Evolutionary conservation across 2,329 filamentous ascomycete species (phyloP), one percentile per base, ranked within the genome.

Genomic region (Didymella sp.): DNA sequence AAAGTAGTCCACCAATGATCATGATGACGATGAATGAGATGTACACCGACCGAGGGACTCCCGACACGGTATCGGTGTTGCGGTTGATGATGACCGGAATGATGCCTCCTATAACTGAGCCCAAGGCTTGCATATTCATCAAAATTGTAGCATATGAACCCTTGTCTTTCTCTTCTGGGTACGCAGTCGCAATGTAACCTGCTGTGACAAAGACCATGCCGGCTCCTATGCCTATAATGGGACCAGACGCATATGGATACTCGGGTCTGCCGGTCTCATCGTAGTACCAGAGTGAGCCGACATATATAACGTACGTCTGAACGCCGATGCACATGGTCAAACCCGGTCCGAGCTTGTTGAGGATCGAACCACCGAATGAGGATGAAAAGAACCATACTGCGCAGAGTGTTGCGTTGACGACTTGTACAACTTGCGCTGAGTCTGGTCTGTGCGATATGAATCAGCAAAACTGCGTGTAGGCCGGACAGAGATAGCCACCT

Each of bases 381-480:
- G 70, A 69, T 13, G 66, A 71, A 55, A 73, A 70, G 61, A 73
- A 72, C 69, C 69, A 72, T 27, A 72, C 71, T 21, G 71, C 67
- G 59, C 70, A 73, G 8, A 72, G 58, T 5, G 71, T 72, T 21
- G 71, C 70, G 37, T 72, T 72, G 19, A 72, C 70, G 35, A 72
- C 69, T 51, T 72, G 68, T 12, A 72, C 68, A 12, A 71, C 68
- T 48, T 73, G 70, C 2, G 69, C 69, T n/a, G 33, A 37, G 17
- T 37, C 33, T 11, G 33, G 33, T 37, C 33, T 37, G 19, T 11
- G 6, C 3, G 11, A 11, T 11, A 1, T 11, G 6, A 6, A 19
- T 37, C n/a, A 37, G 33, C 4, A 15, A 5, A 11, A 6, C 19
- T 4, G n/a, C 7, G 33, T 8, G 33, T 3, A 37, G n/a, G n/a